Evolutionary conservation across 495 filamentous ascomycete genomes (phyloP).

Genomic region (Thermochaetoides thermophila): DNA sequence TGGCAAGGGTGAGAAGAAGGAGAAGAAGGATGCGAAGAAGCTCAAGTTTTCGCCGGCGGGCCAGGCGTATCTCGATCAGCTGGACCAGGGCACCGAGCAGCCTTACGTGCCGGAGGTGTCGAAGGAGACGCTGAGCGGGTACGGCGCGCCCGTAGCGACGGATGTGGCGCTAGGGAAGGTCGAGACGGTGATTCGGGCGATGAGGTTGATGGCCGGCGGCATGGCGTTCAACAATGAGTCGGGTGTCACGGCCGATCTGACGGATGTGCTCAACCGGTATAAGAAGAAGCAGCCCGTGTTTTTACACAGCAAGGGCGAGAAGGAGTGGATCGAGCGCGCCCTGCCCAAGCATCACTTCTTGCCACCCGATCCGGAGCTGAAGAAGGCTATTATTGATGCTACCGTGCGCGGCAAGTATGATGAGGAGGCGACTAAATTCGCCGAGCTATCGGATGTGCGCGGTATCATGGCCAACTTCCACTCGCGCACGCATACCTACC

Average conservation of each 20-base stretch:
- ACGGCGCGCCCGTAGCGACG: constrained; percentile 20
- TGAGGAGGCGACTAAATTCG: constrained; percentile 11
- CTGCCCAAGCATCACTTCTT: constrained; percentile 5
- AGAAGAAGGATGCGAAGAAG: constrained; percentile 5
- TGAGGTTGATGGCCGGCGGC: constrained; percentile 19
- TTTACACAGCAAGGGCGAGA: constrained; percentile 19
- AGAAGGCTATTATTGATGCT: constrained; percentile 23
- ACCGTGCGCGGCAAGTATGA: constrained; percentile 29
- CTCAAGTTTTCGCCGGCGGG: constrained; percentile 10
- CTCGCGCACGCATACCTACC: constrained; percentile 13
- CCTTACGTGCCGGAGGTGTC: constrained; percentile 13
- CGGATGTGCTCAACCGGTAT: constrained; percentile 6
- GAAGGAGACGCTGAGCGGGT: constrained; percentile 12
- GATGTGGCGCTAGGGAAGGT: constrained; percentile 13
- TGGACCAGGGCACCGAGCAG: constrained; percentile 17
- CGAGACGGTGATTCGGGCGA: constrained; percentile 15
- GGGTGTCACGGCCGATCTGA: constrained; percentile 12
- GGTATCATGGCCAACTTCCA: constrained; percentile 22
- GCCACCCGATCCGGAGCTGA: constrained; percentile 14
- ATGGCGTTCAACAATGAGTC: constrained; percentile 14
- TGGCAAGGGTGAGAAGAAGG: not conserved
- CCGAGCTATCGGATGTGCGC: constrained; percentile 17
- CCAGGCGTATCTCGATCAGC: constrained; percentile 7
- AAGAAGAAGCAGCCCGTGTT: constrained; percentile 16
- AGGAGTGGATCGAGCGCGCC: constrained; percentile 20